Evolutionary conservation across 148 eudicot species (phyloP).

Genomic region (Persicaria maculosa): DNA sequence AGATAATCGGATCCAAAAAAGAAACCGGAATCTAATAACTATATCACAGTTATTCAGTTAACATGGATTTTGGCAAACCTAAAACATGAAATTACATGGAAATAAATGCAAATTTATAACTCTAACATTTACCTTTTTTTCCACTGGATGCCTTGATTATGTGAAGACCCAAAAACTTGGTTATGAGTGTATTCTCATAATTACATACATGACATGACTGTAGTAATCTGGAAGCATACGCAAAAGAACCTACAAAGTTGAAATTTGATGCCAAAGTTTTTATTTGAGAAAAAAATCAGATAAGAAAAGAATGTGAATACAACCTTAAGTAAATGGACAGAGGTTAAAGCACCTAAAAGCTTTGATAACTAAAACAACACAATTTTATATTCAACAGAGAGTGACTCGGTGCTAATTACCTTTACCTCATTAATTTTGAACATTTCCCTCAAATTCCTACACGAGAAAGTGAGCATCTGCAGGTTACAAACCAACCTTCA

Average conservation of each 20-base stretch:
- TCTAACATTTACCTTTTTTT: constrained; percentile 64
- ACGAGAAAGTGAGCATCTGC: not conserved
- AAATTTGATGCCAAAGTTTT: not conserved
- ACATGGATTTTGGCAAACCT: not conserved
- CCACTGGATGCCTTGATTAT: constrained; percentile 86
- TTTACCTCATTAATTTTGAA: constrained; percentile 97
- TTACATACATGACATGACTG: constrained; percentile 80
- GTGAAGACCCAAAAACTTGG: constrained; percentile 98
- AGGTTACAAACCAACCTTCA: too few relatives aligned
- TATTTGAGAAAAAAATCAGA: too few relatives aligned
- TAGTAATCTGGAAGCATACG: constrained; percentile 94
- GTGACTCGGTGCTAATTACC: too few relatives aligned
- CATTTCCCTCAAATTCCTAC: constrained; percentile 82
- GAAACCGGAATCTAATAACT: not conserved
- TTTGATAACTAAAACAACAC: too few relatives aligned
- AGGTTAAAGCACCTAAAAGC: too few relatives aligned
- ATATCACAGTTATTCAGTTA: not conserved
- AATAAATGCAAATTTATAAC: not conserved
- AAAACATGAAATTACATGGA: not conserved
- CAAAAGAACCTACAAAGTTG: constrained; percentile 58
- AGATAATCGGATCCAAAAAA: not conserved
- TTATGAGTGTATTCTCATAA: constrained; percentile 85
- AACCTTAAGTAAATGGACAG: too few relatives aligned
- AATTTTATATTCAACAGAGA: too few relatives aligned
- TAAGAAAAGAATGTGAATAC: too few relatives aligned